Evolutionary conservation across 2,329 filamentous ascomycete species (phyloP), one percentile per base, ranked within the genome.

Genomic region (Neopestalotiopsis sp.): DNA sequence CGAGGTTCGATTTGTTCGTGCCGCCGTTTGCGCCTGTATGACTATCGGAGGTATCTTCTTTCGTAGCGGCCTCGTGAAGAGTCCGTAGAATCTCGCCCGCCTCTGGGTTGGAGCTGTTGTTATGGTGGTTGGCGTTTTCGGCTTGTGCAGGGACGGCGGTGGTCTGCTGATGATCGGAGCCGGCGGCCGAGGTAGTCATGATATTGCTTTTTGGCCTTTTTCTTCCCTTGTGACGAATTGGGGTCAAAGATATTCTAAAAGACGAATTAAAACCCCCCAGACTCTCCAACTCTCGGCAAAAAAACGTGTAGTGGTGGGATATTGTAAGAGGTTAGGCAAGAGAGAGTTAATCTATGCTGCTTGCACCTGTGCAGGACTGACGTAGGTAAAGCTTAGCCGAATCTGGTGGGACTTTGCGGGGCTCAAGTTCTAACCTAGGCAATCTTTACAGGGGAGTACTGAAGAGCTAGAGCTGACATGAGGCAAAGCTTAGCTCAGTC

Each of bases 131-230:
- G 49, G 13, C 24, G 57, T 59, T 34, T 14, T 59, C 57, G 30
- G 57, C 30, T 34, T n/a, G 13, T 34, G 57, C n/a, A 38, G 38
- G 60, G 60, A 14, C 12, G 34, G 30, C 12, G 20, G 60, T 6
- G 60, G 24, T 62, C 45, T 52, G 45, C 45, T 52, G n/a, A 7
- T 24, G 45, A 38, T 38, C 58, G 58, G 58, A 34, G 20, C 28
- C 30, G 60, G 28, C 32, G 60, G 60, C 34, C 60, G 60, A 63
- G 60, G 60, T 40, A 38, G 61, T 64, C 61, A 64, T 64, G 59
- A 38, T 49, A 20, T 12, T 6, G 45, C 45, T 52, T 52, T 52
- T 52, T 52, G 45, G 14, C n/a, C n/a, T 20, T 52, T 52, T 24
- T 24, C 7, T 52, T 20, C 17, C 17, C 10, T 5, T 52, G 5